Evolutionary conservation across 768 basidiomycete genomes (phyloP), one percentile per base, ranked within the genome.

Genomic region (Calocybe indica): DNA sequence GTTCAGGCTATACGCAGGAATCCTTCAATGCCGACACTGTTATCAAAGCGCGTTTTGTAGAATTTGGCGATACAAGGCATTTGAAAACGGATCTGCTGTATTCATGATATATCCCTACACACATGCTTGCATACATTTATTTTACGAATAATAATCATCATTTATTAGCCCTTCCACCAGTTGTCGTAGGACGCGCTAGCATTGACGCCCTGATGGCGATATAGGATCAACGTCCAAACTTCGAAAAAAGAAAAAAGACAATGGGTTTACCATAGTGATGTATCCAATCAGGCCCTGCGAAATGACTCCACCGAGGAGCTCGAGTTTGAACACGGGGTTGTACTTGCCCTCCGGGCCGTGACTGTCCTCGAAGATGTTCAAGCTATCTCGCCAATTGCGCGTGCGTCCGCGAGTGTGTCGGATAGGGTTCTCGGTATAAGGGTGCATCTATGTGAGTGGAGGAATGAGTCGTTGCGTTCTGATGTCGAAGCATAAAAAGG

Each of bases 361-460:
- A 41, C 70, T 69, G 43, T 76, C 76, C 34, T 74, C 70, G 48
- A 78, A 79, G 48, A 79, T 75, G 42, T 78, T 78, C 22, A 80
- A 58, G 28, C 72, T 73, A 48, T 80, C 78, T 31, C 71, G 66
- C 64, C 71, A 71, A 53, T 80, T 80, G 14, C 75, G 70, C 12
- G 75, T 78, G 22, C 78, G 71, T 0, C 78, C 78, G 13, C 62
- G 55, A 0, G 65, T 74, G 37, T 74, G 52, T 11, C 68, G 66
- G 53, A 78, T 73, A 2, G 75, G 76, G 53, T 80, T 80, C 29
- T 62, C 63, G 11, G 67, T 58, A 50, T 80, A 80, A 0, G 78
- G 78, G 50, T 70, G 67, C 76, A 79, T 78, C 70, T 74, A 34
- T 10, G 42, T n/a, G 3, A 30, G 40, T 45, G 31, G 31, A 15